phyloP scores from a whole-genome alignment of 129 eudicot species.

The Flaveria ramosissima region DNA sequence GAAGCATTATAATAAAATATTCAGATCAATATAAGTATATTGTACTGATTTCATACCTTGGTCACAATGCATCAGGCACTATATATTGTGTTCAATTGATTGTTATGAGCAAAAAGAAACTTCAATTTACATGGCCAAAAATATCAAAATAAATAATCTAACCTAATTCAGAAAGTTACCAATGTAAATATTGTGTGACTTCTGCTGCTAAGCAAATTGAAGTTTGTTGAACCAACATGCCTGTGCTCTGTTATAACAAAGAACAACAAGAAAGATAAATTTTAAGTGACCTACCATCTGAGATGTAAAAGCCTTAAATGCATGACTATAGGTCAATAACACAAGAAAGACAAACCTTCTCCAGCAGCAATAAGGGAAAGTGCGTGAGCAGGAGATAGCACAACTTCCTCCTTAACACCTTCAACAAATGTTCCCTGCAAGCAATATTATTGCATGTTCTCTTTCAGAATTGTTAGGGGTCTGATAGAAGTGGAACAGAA shows the following conservation, averaged over 20 bases:
- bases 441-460: slow-evolving; percentile 17
- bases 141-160: slow-evolving; percentile 4
- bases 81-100: background rate
- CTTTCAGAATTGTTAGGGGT: slow-evolving; percentile 20
- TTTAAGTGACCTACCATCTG: slow-evolving; percentile 11
- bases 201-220: slow-evolving; percentile 95
- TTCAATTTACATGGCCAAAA: slow-evolving; percentile 3
- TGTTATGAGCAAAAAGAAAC: slow-evolving; percentile 15
- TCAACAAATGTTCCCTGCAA: slow-evolving; percentile 90
- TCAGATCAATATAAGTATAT: background rate
- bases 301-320: slow-evolving; percentile 4
- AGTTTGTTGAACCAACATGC: slow-evolving; percentile 98
- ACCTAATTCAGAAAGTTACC: slow-evolving; percentile 46
- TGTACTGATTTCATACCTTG: background rate
- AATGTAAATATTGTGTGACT: slow-evolving; percentile 98
- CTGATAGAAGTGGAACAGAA: slow-evolving; percentile 11
- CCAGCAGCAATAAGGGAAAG: slow-evolving; percentile 98
- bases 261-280: slow-evolving; percentile 22
- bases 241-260: slow-evolving; percentile 77
- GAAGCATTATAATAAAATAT: slow-evolving; percentile 12
- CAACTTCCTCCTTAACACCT: slow-evolving; percentile 97
- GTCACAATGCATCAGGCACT: slow-evolving; percentile 7
- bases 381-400: slow-evolving; percentile 96
- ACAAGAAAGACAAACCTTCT: slow-evolving; percentile 60
- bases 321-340: slow-evolving; percentile 5